Conservation (phyloP, 2,329 filamentous ascomycete genomes). For the Scedosporium boydii region DNA sequence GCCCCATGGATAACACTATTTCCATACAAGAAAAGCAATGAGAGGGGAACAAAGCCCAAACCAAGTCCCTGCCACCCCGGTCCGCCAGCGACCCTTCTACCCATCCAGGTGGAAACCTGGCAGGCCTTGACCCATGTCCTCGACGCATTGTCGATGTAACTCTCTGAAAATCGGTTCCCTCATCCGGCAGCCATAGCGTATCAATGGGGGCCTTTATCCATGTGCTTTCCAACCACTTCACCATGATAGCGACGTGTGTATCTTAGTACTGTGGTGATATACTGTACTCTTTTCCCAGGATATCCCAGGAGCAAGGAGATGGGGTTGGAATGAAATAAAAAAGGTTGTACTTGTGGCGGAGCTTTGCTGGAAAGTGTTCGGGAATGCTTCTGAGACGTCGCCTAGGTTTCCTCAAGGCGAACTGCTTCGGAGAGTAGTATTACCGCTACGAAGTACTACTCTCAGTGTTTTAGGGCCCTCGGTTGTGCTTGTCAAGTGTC, state of each 20-base stretch:
- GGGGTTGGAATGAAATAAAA: background rate
- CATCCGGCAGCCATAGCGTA: background rate
- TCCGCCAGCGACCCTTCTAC: background rate
- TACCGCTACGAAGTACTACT: too few relatives aligned
- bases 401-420: background rate
- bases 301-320: background rate
- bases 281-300: background rate
- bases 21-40: background rate
- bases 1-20: background rate
- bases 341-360: background rate
- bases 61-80: background rate
- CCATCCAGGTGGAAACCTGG: background rate
- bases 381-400: background rate
- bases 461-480: too few relatives aligned
- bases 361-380: background rate
- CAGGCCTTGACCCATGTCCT: background rate
- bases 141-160: background rate
- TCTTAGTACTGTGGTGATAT: background rate
- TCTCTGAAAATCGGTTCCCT: background rate
- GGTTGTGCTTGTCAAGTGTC: too few relatives aligned
- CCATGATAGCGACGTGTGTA: background rate
- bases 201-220: conserved; percentile 1
- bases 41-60: background rate
- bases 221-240: background rate
- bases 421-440: too few relatives aligned